Percentiles rank a stretch among this genome's conserved stretches.
Evolutionary conservation across 345 rosid genomes (phyloP).

Genomic region (Gossypium herbaceum): DNA sequence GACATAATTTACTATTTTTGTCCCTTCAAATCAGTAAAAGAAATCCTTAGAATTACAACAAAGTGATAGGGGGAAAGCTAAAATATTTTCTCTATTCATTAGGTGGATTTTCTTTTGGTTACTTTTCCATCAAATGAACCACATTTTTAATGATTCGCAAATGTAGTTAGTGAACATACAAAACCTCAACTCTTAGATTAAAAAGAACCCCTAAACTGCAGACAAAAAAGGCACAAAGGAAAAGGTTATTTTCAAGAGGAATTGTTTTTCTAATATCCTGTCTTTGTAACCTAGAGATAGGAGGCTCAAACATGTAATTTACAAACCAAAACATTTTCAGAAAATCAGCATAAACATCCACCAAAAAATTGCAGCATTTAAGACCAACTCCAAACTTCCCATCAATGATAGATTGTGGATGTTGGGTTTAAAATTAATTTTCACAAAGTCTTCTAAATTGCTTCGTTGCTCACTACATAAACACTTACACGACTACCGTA

Average conservation of each 20-base stretch:
- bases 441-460: slow-evolving; percentile 4
- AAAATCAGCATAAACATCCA: background rate
- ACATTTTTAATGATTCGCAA: background rate
- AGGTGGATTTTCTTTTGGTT: background rate
- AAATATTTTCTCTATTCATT: background rate
- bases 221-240: background rate
- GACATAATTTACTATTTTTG: background rate
- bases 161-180: background rate
- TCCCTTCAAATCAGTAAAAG: background rate
- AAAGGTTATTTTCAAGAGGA: background rate
- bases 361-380: background rate
- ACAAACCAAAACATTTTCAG: background rate
- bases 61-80: background rate
- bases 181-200: background rate
- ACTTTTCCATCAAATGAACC: background rate
- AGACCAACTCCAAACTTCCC: background rate
- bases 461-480: background rate
- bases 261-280: background rate
- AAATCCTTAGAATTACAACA: background rate
- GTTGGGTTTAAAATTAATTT: slow-evolving; percentile 6
- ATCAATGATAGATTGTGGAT: background rate
- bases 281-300: background rate
- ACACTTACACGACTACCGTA: background rate
- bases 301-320: background rate
- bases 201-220: background rate